These are phyloP conservation scores for Lentinula detonsa DNA, from an alignment of 768 basidiomycete genomes.

Conservation along the genomic window DNA sequence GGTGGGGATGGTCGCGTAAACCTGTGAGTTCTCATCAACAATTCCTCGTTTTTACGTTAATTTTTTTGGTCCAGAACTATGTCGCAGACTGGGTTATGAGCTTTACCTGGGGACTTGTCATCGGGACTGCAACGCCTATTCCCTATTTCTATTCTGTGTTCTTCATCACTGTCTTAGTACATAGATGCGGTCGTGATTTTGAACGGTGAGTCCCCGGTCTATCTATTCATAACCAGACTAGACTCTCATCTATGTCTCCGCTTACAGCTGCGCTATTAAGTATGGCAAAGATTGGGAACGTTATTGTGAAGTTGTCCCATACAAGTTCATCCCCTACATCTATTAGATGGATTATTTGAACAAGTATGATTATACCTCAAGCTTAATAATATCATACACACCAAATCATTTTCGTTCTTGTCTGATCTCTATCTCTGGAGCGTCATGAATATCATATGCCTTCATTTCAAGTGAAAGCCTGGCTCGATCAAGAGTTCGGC, in stretches of 20 bases:
- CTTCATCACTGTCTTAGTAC: slow-evolving; percentile 89
- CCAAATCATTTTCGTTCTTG: no score
- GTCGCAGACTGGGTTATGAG: slow-evolving; percentile 89
- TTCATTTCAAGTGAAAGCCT: neutral
- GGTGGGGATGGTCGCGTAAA: slow-evolving; percentile 94
- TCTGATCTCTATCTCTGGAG: neutral
- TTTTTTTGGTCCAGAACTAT: slow-evolving; percentile 59
- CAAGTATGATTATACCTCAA: slow-evolving; percentile 6
- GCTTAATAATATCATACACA: neutral
- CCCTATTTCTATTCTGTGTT: slow-evolving; percentile 97
- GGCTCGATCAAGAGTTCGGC: no score
- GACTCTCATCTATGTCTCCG: slow-evolving; percentile 3
- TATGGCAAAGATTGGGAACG: slow-evolving; percentile 95
- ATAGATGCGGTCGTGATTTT: slow-evolving; percentile 91
- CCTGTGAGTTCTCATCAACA: slow-evolving; percentile 49
- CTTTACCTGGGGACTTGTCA: slow-evolving; percentile 77
- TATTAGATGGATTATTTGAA: slow-evolving; percentile 42
- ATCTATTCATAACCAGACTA: neutral
- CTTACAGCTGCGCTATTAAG: slow-evolving; percentile 68
- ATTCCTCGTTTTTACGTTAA: neutral
- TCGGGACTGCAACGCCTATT: slow-evolving; percentile 73
- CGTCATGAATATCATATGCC: neutral
- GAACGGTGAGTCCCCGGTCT: slow-evolving; percentile 52
- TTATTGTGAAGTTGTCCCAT: slow-evolving; percentile 83
- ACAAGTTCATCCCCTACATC: slow-evolving; percentile 83